These are phyloP conservation scores for Amniculicola lignicola DNA, from an alignment of 495 filamentous ascomycete genomes.

Conservation along the genomic window DNA sequence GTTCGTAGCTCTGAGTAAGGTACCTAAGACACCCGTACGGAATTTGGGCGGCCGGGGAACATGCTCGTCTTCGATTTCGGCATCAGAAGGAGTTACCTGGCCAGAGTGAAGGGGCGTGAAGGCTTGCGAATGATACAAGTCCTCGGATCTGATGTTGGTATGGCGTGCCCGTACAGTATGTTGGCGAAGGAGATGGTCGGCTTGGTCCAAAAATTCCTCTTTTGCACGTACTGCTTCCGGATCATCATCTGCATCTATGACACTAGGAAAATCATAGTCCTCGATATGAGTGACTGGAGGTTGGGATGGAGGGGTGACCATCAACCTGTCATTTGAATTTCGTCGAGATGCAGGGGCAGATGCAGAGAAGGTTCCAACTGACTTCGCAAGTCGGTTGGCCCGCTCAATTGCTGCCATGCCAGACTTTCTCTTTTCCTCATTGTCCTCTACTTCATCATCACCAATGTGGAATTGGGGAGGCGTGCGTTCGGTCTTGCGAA, in stretches of 20 bases:
- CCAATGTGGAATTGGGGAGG: conserved; percentile 25
- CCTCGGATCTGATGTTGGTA: conserved; percentile 14
- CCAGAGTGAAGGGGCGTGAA: conserved; percentile 47
- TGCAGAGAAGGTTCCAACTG: conserved; percentile 26
- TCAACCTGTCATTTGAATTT: conserved; percentile 21
- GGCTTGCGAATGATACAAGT: conserved; percentile 20
- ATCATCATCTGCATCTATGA: conserved; percentile 25
- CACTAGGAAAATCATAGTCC: neutral
- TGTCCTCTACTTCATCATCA: conserved; percentile 13
- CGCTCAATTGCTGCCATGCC: conserved; percentile 26
- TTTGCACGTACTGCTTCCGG: neutral
- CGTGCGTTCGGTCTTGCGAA: conserved; percentile 22
- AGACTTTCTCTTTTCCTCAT: conserved; percentile 22
- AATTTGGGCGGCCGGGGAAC: conserved; percentile 67
- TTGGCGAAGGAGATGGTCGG: conserved; percentile 18
- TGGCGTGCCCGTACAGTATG: conserved; percentile 15
- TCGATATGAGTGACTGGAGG: too few species aligned
- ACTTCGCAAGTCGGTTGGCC: conserved; percentile 23
- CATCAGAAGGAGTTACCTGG: conserved; percentile 59
- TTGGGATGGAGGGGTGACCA: neutral
- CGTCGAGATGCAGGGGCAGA: conserved; percentile 27
- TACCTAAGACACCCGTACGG: conserved; percentile 72
- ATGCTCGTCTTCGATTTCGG: conserved; percentile 60
- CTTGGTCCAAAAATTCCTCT: conserved; percentile 16
- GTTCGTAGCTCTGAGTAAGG: conserved; percentile 69